Evolutionary conservation across 345 rosid species (phyloP), one percentile per base, ranked within the genome.

Genomic region (Ceriops tagal): DNA sequence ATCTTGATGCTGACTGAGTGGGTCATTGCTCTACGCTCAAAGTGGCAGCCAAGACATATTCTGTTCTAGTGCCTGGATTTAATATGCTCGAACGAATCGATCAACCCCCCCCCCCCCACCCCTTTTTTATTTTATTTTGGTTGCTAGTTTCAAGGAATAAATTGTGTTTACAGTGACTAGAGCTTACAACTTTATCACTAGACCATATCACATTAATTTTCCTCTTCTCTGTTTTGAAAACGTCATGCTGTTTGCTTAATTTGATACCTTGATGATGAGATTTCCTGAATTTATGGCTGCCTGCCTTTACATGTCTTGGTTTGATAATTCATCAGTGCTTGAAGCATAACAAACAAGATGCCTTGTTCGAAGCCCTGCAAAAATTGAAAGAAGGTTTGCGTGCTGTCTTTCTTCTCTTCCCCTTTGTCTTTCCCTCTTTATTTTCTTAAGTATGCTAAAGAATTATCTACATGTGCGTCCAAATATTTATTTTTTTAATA

Each of bases 331-430:
- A 43, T 61, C 81, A 93, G 95, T 78, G 51, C 53, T 75, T 91
- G 87, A 74, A 74, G 81, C 81, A 32, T 24, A 78, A 70, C 58
- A 31, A 71, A 8, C 92, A 88, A 70, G 82, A 83, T 15, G 86
- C 88, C 24, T 74, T 93, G 68, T 91, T 79, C 58, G 86, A 86
- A 66, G 95, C 97, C 61, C 74, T 88, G 39, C 88, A 87, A 78
- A 95, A 88, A 81, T 78, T 95, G 58, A 85, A 95, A 87, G 97
- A 83, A 81, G 95, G 99, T 91, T 64, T 30, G 74, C 39, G 4
- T 52, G 10, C 34, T 67, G 28, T 55, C 60, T 34, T 6, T 28
- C 51, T 7, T 70, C 53, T n/a, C 31, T 21, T 78, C 66, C 30
- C 22, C 30, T 8, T 22, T 27, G 28, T 56, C 4, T 27, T 56